Evolutionary conservation across 1,284 basidiomycete genomes (phyloP), one percentile per base, ranked within the genome.

Genomic region (Schizophyllum commune): DNA sequence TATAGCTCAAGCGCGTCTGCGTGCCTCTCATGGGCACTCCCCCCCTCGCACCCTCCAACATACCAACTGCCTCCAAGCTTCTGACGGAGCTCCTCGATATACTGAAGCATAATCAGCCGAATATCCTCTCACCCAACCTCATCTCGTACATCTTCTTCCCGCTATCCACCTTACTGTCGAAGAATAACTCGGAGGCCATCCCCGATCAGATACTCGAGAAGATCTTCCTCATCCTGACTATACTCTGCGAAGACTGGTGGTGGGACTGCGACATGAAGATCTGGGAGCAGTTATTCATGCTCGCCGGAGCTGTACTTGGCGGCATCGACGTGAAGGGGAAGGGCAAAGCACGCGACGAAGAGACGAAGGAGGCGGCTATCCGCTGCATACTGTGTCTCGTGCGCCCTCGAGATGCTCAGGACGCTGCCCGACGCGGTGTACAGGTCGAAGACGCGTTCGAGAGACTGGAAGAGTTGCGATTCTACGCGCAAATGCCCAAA

Each of bases 71-170:
- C 27, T 75, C 80, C 19, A 69, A 72, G 2, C 78, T 88, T 2
- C 77, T 95, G 58, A 72, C 77, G 8, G 71, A 81, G 6, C 78
- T 96, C 17, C 69, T 79, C 54, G 64, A 67, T 1, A 73, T 74
- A 5, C 77, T 94, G 56, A 68, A 71, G 19, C 74, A 77, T 13
- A 13, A 11, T 3, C 39, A 8, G 9, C 39, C 9, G 39, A 13
- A 20, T 6, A 13, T 55, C 15, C 27, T 55, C 9, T 55, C 53
- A 11, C 20, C 19, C 20, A 21, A 20, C 27, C 78, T 94, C 52
- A 83, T 93, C 55, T 88, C 89, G 59, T 98, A 97, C 72, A 76
- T 86, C 34, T 91, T 95, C 74, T 91, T 93, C 66, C 95, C 95
- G 1, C 71, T 97, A 60, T 92, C 92, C 0, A 84, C 86, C 27